Evolutionary conservation across 2,329 filamentous ascomycete species (phyloP), one percentile per base, ranked within the genome.

Genomic region (Lasiodiplodia sp.): DNA sequence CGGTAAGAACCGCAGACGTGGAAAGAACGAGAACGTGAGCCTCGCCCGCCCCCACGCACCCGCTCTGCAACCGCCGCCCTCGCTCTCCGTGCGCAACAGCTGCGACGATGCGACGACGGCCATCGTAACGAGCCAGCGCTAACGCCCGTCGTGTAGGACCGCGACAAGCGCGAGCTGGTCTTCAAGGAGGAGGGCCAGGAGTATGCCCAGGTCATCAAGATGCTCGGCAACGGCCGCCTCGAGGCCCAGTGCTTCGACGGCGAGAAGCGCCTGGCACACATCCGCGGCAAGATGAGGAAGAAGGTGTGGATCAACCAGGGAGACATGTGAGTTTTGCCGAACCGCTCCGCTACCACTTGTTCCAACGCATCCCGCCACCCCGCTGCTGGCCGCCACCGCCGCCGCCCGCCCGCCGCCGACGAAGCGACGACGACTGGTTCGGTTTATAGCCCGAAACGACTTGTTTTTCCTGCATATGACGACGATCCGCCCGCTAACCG

Each of bases 301-400:
- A 99, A 99, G 89, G 96, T 98, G 82, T 97, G 94, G 94, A 97
- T 97, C 88, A 97, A 97, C 87, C 94, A 97, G 85, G 94, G 94
- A 79, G 93, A 97, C 81, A 97, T 97, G 65, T 67, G 52, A 57
- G 65, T 58, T 8, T 10, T 12, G 16, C 28, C 80, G 94, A 95
- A 81, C 88, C 95, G 56, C 86, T 11, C n/a, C 51, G 10, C 11
- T 53, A 25, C 14, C 51, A 28, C 14, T 12, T 16, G 21, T 12
- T 28, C 51, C 21, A 25, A n/a, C 51, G 21, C 51, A 28, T 28
- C 28, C 28, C 28, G 28, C 28, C 28, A 28, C 28, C 28, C 28
- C 28, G 28, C 28, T 28, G 28, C 23, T 23, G 23, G 23, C 23
- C 23, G 23, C 28, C 28, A 5, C 28, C 28, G 6, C 28, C 28